Evolutionary conservation across 1,284 basidiomycete species (phyloP).

Genomic region (Rhodotorula mucilaginosa): DNA sequence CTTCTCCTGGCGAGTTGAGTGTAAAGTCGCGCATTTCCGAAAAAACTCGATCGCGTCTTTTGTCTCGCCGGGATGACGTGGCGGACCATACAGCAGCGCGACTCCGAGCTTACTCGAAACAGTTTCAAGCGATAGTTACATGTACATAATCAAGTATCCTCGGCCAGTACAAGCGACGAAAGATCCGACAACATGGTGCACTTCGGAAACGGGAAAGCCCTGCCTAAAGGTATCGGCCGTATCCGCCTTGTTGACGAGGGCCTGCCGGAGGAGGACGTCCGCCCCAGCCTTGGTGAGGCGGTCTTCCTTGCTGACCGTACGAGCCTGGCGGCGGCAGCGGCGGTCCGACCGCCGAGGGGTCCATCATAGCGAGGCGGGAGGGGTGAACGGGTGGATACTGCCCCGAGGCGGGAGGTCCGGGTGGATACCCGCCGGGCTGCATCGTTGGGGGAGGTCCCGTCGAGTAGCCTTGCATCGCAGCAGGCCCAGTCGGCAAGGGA

Average conservation of each 20-base stretch:
- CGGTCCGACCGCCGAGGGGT: not conserved
- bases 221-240: not conserved
- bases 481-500: not conserved
- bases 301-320: not conserved
- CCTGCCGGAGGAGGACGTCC: not conserved
- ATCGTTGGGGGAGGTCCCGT: not conserved
- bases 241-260: not conserved
- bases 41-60: no score
- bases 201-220: not conserved
- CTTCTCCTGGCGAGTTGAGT: no score
- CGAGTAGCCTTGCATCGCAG: not conserved
- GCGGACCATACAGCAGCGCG: no score
- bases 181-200: not conserved
- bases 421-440: not conserved
- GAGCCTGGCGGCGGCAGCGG: not conserved
- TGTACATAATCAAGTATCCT: no score
- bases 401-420: not conserved
- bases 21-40: no score
- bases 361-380: conserved; percentile 9
- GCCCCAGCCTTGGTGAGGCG: not conserved
- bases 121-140: no score
- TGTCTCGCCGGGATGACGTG: no score
- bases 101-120: no score
- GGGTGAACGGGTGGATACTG: conserved; percentile 16
- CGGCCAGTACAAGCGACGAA: not conserved